Percentiles rank a stretch among this genome's conserved stretches.
These are phyloP conservation scores for Malus hybrid DNA, from an alignment of 331 rosid genomes.

Conservation along the genomic window DNA sequence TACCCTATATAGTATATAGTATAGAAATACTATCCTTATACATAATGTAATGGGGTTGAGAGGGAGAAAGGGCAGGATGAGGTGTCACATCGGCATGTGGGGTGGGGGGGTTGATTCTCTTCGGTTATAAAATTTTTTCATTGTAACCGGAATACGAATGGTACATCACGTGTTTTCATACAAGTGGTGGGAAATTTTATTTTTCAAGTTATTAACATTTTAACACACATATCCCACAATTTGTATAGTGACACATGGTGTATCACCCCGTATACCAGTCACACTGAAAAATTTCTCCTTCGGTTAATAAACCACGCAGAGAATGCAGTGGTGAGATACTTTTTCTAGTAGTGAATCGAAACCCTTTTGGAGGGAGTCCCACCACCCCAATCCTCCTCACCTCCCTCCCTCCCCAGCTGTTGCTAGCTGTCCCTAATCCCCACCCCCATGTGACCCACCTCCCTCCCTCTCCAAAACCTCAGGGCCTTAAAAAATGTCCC, in stretches of 20 bases:
- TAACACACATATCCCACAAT: too few species aligned
- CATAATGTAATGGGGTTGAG: not conserved
- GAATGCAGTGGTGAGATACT: not conserved
- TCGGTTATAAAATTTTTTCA: not conserved
- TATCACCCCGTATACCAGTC: too few species aligned
- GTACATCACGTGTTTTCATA: too few species aligned
- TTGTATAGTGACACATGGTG: too few species aligned
- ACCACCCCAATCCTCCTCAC: not conserved
- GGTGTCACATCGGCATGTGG: slow-evolving; percentile 96
- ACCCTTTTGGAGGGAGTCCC: slow-evolving; percentile 36
- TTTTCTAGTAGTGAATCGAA: slow-evolving; percentile 34
- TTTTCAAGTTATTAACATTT: too few species aligned
- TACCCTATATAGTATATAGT: too few species aligned
- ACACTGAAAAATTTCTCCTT: too few species aligned
- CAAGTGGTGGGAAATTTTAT: too few species aligned
- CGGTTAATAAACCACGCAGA: slow-evolving; percentile 22
- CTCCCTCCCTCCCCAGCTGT: slow-evolving; percentile 30
- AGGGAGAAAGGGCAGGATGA: not conserved
- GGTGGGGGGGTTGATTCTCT: slow-evolving; percentile 60
- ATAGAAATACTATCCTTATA: not conserved
- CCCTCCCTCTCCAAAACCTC: slow-evolving; percentile 32
- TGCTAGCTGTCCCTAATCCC: slow-evolving; percentile 86
- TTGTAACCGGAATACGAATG: too few species aligned
- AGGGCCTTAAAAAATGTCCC: slow-evolving; percentile 27
- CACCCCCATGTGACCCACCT: slow-evolving; percentile 68